A percentile compares a stretch with the other conserved stretches of the same genome.
These are phyloP conservation scores for Plasmodium berghei DNA, from an alignment of 169 alveolate genomes.

Conservation along the genomic window DNA sequence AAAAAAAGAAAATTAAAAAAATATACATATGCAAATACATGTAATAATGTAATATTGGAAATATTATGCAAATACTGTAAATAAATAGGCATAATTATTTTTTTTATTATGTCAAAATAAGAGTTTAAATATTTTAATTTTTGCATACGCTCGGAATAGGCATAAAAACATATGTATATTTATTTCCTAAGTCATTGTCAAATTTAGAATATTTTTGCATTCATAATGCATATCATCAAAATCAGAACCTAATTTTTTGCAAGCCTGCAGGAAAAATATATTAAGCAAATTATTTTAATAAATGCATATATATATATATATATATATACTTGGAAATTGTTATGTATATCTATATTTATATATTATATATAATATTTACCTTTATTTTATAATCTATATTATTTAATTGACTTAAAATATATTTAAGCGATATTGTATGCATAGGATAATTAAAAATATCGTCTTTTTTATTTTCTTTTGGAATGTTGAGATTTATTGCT, in stretches of 20 bases:
- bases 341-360: background rate
- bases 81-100: background rate
- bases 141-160: background rate
- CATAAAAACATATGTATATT: too few relatives aligned
- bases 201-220: conserved; percentile 59
- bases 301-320: conserved; percentile 1
- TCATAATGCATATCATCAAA: conserved; percentile 45
- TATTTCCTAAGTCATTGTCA: conserved; percentile 20
- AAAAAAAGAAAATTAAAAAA: too few relatives aligned
- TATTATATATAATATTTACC: conserved; percentile 6
- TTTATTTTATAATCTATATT: conserved; percentile 60
- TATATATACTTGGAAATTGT: background rate
- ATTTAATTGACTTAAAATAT: conserved; percentile 13
- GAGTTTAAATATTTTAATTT: background rate
- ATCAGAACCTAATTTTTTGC: conserved; percentile 61
- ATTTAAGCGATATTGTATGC: conserved; percentile 34
- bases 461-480: background rate
- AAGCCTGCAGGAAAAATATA: conserved; percentile 39
- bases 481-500: conserved; percentile 24
- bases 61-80: too few relatives aligned
- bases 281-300: background rate
- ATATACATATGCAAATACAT: too few relatives aligned
- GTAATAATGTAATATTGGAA: too few relatives aligned
- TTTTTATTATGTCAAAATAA: background rate
- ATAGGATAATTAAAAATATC: conserved; percentile 16